Conservation (phyloP, 495 filamentous ascomycete genomes). For the Annulohypoxylon stygium region DNA sequence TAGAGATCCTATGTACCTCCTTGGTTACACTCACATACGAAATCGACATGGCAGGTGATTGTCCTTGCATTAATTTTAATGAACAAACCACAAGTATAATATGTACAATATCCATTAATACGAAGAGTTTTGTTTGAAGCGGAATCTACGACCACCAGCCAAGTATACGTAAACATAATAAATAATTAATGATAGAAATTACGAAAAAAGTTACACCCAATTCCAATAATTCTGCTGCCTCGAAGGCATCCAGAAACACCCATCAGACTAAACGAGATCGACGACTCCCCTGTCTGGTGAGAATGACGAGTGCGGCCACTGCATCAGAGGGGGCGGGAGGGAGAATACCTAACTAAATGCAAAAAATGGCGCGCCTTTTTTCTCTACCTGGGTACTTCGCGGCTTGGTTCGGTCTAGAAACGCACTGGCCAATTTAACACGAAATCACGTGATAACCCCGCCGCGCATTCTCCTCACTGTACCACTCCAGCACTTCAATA, state of each 20-base stretch:
- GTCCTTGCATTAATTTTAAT: neutral
- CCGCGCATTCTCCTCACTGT: too few relatives aligned
- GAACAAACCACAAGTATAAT: too few relatives aligned
- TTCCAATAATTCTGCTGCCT: slow-evolving; percentile 15
- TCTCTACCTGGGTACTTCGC: slow-evolving; percentile 15
- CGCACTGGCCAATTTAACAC: slow-evolving; percentile 39
- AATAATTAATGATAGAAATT: slow-evolving; percentile 2
- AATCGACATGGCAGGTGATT: neutral
- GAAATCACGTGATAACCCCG: slow-evolving; percentile 40
- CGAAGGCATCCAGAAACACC: slow-evolving; percentile 5
- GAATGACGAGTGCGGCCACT: slow-evolving; percentile 17
- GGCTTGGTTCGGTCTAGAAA: slow-evolving; percentile 16
- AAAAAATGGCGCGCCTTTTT: slow-evolving; percentile 42
- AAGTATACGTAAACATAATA: neutral
- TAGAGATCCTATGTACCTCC: neutral
- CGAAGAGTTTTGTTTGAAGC: neutral
- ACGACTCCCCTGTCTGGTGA: slow-evolving; percentile 30
- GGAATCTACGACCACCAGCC: neutral
- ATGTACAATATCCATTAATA: neutral
- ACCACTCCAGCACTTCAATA: too few relatives aligned
- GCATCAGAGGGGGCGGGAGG: neutral
- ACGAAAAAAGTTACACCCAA: neutral
- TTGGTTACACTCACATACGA: slow-evolving; percentile 3
- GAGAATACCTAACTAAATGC: slow-evolving; percentile 26
- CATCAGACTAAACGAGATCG: slow-evolving; percentile 25